Percentiles rank a stretch among this genome's conserved stretches.
Conservation (phyloP, 2,329 filamentous ascomycete species). For the Hymenoscyphus fraxineus region DNA sequence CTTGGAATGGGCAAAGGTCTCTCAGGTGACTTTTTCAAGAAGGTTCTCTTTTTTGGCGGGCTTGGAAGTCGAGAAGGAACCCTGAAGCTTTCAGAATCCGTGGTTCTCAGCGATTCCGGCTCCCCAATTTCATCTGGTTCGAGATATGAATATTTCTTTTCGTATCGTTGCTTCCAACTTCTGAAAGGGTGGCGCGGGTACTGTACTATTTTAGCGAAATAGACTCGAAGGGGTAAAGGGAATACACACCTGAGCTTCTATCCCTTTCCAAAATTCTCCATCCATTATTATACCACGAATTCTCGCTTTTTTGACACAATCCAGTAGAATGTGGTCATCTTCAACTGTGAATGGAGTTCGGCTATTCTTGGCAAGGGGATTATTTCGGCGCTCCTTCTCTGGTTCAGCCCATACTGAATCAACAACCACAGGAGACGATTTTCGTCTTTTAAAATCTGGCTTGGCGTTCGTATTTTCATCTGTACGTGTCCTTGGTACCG, state of each 20-base stretch:
- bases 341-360: constrained; percentile 23
- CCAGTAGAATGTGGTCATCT: constrained; percentile 29
- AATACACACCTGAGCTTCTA: constrained; percentile 24
- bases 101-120: not conserved
- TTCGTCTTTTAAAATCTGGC: constrained; percentile 21
- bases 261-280: constrained; percentile 22
- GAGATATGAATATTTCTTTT: constrained; percentile 15
- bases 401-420: constrained; percentile 32
- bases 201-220: constrained; percentile 16
- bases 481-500: constrained; percentile 14
- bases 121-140: constrained; percentile 7
- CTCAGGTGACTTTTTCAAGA: not conserved
- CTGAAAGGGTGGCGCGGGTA: constrained; percentile 22
- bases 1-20: not conserved
- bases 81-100: not conserved
- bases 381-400: not conserved
- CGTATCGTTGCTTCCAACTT: constrained; percentile 21
- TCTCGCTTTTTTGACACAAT: constrained; percentile 21
- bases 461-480: not conserved
- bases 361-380: not conserved
- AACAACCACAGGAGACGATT: constrained; percentile 26
- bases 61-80: not conserved
- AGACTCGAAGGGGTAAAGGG: not conserved
- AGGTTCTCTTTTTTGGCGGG: not conserved
- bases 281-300: constrained; percentile 8